phyloP scores from a whole-genome alignment of 768 basidiomycete genomes.

The Lactarius psammicola region DNA sequence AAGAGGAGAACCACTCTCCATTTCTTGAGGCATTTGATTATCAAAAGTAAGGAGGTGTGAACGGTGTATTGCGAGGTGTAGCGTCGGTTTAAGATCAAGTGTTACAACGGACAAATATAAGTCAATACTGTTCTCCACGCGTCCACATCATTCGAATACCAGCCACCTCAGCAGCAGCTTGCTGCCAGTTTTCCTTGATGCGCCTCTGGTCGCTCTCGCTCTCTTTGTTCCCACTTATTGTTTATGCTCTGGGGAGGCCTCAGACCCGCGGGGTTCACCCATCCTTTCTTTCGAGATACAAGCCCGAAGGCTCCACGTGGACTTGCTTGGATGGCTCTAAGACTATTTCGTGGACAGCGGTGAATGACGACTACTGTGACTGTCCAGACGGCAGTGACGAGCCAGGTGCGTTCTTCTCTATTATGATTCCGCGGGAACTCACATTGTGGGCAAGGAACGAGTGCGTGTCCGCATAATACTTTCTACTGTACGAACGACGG shows the following conservation, averaged over 20 bases:
- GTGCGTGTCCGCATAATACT: constrained; percentile 69
- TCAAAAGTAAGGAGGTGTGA: not conserved
- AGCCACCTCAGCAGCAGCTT: not conserved
- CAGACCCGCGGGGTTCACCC: constrained; percentile 62
- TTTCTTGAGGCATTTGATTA: not conserved
- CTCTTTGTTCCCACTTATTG: not conserved
- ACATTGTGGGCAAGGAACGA: constrained; percentile 56
- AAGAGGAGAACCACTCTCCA: not conserved
- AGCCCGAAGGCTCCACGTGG: constrained; percentile 53
- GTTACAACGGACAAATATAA: constrained; percentile 2
- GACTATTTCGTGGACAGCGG: constrained; percentile 71
- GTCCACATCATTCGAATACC: not conserved
- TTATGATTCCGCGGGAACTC: constrained; percentile 4
- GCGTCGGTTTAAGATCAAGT: not conserved
- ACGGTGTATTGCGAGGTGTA: no score
- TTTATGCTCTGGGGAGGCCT: constrained; percentile 32
- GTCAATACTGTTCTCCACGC: constrained; percentile 1
- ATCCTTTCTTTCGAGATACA: constrained; percentile 53
- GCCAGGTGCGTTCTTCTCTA: constrained; percentile 55
- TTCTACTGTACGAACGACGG: constrained; percentile 90
- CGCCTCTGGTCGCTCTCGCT: constrained; percentile 6
- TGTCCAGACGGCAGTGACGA: constrained; percentile 95
- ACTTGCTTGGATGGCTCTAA: constrained; percentile 78
- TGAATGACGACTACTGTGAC: constrained; percentile 96
- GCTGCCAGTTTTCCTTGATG: constrained; percentile 17